Evolutionary conservation across 2,329 filamentous ascomycete genomes (phyloP).

Genomic region (Aspergillus carbonarius): DNA sequence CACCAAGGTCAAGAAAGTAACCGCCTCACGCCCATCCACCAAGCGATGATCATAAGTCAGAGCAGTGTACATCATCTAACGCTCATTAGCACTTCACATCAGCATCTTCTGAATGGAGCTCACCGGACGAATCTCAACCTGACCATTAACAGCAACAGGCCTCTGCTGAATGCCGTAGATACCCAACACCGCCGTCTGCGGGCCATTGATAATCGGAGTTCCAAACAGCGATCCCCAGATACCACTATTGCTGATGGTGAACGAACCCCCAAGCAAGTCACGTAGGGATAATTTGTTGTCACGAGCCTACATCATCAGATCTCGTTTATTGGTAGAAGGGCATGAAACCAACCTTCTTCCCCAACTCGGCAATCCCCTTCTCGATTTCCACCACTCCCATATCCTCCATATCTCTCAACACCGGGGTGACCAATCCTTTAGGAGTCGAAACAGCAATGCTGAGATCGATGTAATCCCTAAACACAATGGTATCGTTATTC

Average conservation of each 20-base stretch:
- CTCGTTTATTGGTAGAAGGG: neutral
- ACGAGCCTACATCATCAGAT: conserved; percentile 62
- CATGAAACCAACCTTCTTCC: conserved; percentile 71
- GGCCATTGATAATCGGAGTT: conserved; percentile 96
- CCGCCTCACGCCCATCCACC: conserved; percentile 89
- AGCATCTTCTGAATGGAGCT: conserved; percentile 18
- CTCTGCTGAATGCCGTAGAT: conserved; percentile 96
- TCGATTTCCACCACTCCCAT: conserved; percentile 89
- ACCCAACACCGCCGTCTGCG: conserved; percentile 85
- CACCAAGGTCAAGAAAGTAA: conserved; percentile 69
- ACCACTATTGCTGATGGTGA: conserved; percentile 95
- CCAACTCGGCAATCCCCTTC: conserved; percentile 85
- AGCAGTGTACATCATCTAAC: conserved; percentile 93
- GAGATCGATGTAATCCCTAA: conserved; percentile 96
- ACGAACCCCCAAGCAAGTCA: conserved; percentile 97
- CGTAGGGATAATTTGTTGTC: conserved; percentile 97
- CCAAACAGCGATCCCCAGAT: conserved; percentile 97
- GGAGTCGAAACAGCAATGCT: conserved; percentile 96
- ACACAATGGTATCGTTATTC: conserved; percentile 96
- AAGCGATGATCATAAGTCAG: conserved; percentile 97
- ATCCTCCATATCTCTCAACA: conserved; percentile 87
- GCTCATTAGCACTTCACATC: conserved; percentile 14
- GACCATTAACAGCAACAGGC: conserved; percentile 83
- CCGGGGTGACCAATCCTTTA: conserved; percentile 94
- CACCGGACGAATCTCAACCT: conserved; percentile 84